Conservation (phyloP, 257 asterid genomes). For the Gentiana dahurica region DNA sequence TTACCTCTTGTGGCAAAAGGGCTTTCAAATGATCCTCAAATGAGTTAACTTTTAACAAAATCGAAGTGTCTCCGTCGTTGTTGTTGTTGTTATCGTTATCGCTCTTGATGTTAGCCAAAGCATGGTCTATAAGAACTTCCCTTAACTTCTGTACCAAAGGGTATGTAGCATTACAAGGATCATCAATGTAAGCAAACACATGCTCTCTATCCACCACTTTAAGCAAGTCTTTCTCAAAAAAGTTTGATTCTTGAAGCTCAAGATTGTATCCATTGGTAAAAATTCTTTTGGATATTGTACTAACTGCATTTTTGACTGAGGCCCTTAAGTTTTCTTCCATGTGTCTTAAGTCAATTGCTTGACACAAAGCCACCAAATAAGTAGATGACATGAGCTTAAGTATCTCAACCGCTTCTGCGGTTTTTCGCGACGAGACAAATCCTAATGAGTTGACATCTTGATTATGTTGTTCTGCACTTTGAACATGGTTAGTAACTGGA, state of each 20-base stretch:
- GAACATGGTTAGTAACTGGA: slow-evolving; percentile 26
- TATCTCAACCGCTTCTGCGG: slow-evolving; percentile 19
- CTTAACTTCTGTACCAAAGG: slow-evolving; percentile 21
- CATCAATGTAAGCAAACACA: slow-evolving; percentile 20
- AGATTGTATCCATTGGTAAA: slow-evolving; percentile 16
- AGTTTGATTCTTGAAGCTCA: slow-evolving; percentile 13
- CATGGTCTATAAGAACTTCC: slow-evolving; percentile 20
- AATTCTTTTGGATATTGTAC: slow-evolving; percentile 10
- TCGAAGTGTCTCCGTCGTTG: slow-evolving; percentile 11
- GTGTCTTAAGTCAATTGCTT: slow-evolving; percentile 23
- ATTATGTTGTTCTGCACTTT: slow-evolving; percentile 27
- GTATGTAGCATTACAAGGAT: slow-evolving; percentile 19
- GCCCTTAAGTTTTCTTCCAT: slow-evolving; percentile 21
- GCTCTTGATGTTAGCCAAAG: slow-evolving; percentile 8
- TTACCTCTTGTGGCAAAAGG: slow-evolving; percentile 19
- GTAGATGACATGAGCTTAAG: slow-evolving; percentile 21
- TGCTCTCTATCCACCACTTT: slow-evolving; percentile 23
- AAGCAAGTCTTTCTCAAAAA: slow-evolving; percentile 17
- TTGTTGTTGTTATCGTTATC: slow-evolving; percentile 12
- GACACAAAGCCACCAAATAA: slow-evolving; percentile 20
- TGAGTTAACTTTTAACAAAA: slow-evolving; percentile 13
- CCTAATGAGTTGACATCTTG: slow-evolving; percentile 27
- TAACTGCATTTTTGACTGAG: slow-evolving; percentile 16
- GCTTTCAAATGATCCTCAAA: slow-evolving; percentile 17
- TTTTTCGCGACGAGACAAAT: slow-evolving; percentile 19